A percentile compares a stretch with the other conserved stretches of the same genome.
Evolutionary conservation across 768 basidiomycete genomes (phyloP).

Genomic region (Lyophyllum shimeji): DNA sequence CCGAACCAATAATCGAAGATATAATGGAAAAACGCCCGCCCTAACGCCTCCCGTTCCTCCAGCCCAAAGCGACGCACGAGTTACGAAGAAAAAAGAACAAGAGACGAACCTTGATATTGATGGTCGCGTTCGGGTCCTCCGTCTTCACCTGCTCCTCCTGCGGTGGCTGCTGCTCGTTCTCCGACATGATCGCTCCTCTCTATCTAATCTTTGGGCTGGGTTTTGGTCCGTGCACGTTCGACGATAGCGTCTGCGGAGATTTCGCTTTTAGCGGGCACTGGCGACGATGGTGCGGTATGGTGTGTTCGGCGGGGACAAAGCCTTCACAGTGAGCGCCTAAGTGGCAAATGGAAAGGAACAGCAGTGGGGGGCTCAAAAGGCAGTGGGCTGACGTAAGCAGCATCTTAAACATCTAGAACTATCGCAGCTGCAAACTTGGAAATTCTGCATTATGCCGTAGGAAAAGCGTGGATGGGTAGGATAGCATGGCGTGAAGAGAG

Average conservation of each 20-base stretch:
- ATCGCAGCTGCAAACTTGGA: background rate
- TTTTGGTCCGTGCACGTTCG: constrained; percentile 9
- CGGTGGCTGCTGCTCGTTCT: constrained; percentile 11
- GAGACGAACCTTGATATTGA: constrained; percentile 17
- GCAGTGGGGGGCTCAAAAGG: background rate
- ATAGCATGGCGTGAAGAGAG: background rate
- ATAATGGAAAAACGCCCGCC: background rate
- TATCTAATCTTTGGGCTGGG: background rate
- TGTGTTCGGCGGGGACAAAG: background rate
- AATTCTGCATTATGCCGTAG: background rate
- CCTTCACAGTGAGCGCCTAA: background rate
- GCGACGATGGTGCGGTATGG: background rate
- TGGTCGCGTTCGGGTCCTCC: constrained; percentile 10
- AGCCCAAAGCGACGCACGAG: background rate
- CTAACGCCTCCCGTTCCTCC: background rate
- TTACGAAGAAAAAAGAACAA: background rate
- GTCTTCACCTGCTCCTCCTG: constrained; percentile 7
- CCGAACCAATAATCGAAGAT: background rate
- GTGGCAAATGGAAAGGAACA: background rate
- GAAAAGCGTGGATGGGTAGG: no score
- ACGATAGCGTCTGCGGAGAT: background rate
- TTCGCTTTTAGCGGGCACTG: background rate
- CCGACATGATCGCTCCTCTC: constrained; percentile 9
- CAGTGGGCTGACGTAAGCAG: background rate
- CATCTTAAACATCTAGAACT: background rate